Base-by-base conservation (phyloP, 2,329 filamentous ascomycete genomes). In the Fusarium verrucosum region DNA sequence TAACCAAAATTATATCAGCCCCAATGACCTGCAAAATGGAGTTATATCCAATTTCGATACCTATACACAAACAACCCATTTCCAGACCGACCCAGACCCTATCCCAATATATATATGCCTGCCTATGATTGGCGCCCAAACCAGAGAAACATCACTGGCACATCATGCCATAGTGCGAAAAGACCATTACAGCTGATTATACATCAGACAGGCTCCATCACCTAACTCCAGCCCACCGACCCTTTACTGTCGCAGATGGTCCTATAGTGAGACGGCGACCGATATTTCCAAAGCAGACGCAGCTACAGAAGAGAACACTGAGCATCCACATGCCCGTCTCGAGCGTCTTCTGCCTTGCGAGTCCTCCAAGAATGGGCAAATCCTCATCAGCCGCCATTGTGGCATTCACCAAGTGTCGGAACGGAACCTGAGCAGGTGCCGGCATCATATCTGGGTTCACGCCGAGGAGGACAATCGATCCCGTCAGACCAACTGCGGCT, bases 271-370 rank as follows among this genome's bases (percentile, higher is more conserved):
- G 78, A 62, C 92, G 84, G 63, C 95, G 84, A 13, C 95, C 95
- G 73, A 99, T 92, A 74, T 97, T 98, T 11, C 95, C 95, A 81
- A 99, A 97, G 78, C 94, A 97, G 10, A 98, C 87, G 69, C 92
- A 93, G 72, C 92, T 96, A 78, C 95, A 97, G 75, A 97, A 99
- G 46, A 99, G 79, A 23, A 98, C 93, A 73, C 92, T 97, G 22
- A 94, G 83, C 72, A 97, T 90, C 94, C 95, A 99, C 6, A 93
- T 92, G 13, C 88, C 89, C 17, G 90, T 85, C 55, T 90, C 91
- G 2, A 93, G 76, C 8, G 81, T 87, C 69, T 92, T 86, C 47
- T 87, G 84, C 50, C 80, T 85, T 56, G 84, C 85, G 58, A 85
- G 80, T 41, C 84, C 86, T 65, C 80, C 87, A 63, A 83, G 58